Conservation (phyloP, 148 eudicot species). For the Rhododendron griersonianum region DNA sequence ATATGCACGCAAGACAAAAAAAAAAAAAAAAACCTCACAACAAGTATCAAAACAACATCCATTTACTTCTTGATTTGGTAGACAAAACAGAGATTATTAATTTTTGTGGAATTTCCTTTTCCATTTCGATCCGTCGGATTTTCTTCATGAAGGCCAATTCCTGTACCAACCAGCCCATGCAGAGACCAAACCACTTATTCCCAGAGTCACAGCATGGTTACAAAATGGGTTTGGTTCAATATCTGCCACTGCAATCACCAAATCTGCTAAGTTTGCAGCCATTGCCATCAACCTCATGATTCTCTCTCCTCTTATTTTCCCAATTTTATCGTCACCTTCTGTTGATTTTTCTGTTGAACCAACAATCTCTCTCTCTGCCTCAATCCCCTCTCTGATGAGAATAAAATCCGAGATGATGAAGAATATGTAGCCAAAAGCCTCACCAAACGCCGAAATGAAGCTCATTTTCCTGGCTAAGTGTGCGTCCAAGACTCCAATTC, state of each 20-base stretch:
- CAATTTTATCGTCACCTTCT: conserved; percentile 26
- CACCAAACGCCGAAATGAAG: conserved; percentile 91
- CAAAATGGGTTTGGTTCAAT: conserved; percentile 90
- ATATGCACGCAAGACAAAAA: background rate
- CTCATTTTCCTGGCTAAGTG: conserved; percentile 71
- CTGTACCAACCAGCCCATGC: conserved; percentile 99
- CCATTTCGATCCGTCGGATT: background rate
- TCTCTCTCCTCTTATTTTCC: conserved; percentile 62
- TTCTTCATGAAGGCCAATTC: conserved; percentile 74
- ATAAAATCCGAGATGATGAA: conserved; percentile 67
- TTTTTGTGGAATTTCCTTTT: background rate
- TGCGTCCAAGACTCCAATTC: conserved; percentile 70
- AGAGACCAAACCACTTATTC: conserved; percentile 90
- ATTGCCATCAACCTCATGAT: conserved; percentile 89
- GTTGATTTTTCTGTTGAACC: conserved; percentile 9
- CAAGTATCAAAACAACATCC: background rate
- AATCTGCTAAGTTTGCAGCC: conserved; percentile 92
- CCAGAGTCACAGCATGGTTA: conserved; percentile 70
- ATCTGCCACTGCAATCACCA: conserved; percentile 81
- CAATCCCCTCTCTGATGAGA: conserved; percentile 53
- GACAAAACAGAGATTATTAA: background rate
- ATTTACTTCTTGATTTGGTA: background rate
- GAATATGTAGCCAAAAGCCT: conserved; percentile 78
- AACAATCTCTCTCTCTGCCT: conserved; percentile 32
- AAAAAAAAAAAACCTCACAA: background rate